Conservation (phyloP, 768 basidiomycete genomes). For the Podaxis pistillaris region DNA sequence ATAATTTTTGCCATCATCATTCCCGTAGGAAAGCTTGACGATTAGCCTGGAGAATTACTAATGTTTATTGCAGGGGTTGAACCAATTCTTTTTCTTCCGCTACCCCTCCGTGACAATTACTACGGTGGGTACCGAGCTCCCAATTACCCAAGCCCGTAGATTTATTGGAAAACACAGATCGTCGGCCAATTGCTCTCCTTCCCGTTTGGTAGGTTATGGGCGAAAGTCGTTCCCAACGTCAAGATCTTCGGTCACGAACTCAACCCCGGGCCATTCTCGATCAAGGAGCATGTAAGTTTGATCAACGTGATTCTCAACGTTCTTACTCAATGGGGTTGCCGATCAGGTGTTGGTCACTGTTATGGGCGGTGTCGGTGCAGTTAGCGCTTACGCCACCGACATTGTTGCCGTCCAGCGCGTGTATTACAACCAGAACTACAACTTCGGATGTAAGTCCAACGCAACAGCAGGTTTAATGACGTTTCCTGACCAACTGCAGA, state of each 20-base stretch:
- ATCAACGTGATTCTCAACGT: slow-evolving; percentile 23
- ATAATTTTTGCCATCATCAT: slow-evolving; percentile 65
- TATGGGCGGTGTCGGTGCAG: slow-evolving; percentile 37
- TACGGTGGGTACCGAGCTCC: slow-evolving; percentile 37
- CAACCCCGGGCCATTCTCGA: slow-evolving; percentile 70
- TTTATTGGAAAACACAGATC: slow-evolving; percentile 31
- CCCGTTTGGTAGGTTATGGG: slow-evolving; percentile 63
- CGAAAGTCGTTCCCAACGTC: slow-evolving; percentile 48
- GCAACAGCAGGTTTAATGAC: background rate
- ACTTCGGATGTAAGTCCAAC: slow-evolving; percentile 47
- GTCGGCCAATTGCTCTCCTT: slow-evolving; percentile 71
- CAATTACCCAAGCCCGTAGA: background rate
- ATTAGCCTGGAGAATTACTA: background rate
- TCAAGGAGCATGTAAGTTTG: slow-evolving; percentile 68
- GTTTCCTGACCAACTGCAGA: slow-evolving; percentile 36
- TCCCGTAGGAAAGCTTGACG: slow-evolving; percentile 32
- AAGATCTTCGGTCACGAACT: slow-evolving; percentile 49
- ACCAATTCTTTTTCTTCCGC: slow-evolving; percentile 79
- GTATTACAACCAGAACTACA: slow-evolving; percentile 65
- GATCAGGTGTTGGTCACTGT: slow-evolving; percentile 55
- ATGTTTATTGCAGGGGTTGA: slow-evolving; percentile 40
- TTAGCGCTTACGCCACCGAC: slow-evolving; percentile 72
- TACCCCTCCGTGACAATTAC: slow-evolving; percentile 66
- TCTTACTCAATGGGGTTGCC: slow-evolving; percentile 15
- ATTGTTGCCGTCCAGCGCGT: slow-evolving; percentile 76